Conservation (phyloP, 208 protist species). For the Naegleria gruberi region DNA sequence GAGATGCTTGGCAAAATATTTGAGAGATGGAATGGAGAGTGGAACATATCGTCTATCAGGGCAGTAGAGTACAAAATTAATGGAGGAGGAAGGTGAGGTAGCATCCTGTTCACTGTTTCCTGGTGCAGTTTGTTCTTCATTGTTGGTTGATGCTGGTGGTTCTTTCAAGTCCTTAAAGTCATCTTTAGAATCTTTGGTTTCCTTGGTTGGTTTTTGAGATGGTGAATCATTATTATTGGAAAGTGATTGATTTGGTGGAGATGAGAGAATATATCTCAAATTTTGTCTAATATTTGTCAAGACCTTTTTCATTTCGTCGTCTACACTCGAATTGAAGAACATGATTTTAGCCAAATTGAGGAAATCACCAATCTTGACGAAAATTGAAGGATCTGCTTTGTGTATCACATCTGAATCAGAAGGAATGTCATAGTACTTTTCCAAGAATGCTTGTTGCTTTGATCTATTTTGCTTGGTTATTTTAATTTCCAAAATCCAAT, state of each 20-base stretch:
- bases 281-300: not conserved
- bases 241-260: not conserved
- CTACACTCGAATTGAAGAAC: not conserved
- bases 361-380: not conserved
- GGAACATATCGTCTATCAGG: not conserved
- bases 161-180: too few species aligned
- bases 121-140: not conserved
- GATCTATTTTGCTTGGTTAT: not conserved
- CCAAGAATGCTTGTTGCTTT: not conserved
- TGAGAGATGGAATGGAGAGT: not conserved
- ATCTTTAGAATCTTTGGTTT: not conserved
- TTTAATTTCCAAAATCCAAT: not conserved
- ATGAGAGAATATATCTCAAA: not conserved
- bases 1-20: not conserved
- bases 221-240: not conserved
- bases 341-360: not conserved
- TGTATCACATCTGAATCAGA: not conserved
- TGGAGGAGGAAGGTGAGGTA: not conserved
- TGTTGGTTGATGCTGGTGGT: not conserved
- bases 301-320: not conserved
- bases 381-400: not conserved
- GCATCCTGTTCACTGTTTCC: not conserved
- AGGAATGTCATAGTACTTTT: not conserved
- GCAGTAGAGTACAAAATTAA: not conserved
- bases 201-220: not conserved